phyloP scores from a whole-genome alignment of 1,284 basidiomycete species.

The Cutaneotrichosporon arboriforme region DNA sequence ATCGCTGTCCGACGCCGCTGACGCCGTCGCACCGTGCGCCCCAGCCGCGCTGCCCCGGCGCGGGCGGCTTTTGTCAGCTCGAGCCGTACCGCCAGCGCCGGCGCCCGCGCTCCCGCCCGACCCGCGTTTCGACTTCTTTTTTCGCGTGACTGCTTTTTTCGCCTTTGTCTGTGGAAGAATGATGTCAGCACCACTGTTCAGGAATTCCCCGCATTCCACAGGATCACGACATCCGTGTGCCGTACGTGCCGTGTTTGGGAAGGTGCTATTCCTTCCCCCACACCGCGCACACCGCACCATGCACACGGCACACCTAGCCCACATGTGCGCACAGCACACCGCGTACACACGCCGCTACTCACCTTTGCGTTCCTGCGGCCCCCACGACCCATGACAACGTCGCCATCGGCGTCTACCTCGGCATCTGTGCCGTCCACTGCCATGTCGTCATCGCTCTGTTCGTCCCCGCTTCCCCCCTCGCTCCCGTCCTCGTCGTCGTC shows the following conservation, averaged over 20 bases:
- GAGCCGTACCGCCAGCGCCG: no score
- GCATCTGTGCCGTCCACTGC: slow-evolving; percentile 17
- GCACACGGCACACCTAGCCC: no score
- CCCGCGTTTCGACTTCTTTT: background rate
- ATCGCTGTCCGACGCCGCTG: slow-evolving; percentile 6
- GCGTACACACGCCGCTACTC: slow-evolving; percentile 9
- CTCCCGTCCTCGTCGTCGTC: slow-evolving; percentile 22
- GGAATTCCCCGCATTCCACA: background rate
- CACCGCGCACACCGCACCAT: background rate
- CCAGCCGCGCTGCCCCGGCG: no score
- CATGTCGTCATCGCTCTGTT: slow-evolving; percentile 8
- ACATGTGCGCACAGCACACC: no score
- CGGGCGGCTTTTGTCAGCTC: background rate
- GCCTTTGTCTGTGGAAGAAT: slow-evolving; percentile 31
- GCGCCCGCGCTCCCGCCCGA: background rate
- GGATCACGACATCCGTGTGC: background rate
- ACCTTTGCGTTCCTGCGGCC: slow-evolving; percentile 43
- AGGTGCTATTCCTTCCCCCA: background rate
- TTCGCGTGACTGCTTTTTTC: slow-evolving; percentile 28
- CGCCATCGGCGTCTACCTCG: slow-evolving; percentile 19
- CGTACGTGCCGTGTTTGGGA: no score
- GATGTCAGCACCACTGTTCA: background rate
- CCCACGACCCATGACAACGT: slow-evolving; percentile 34
- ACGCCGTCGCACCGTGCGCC: no score
- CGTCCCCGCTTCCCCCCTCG: slow-evolving; percentile 18